Conservation (phyloP, 306 rosid species). For the Heteromeles arbutifolia region DNA sequence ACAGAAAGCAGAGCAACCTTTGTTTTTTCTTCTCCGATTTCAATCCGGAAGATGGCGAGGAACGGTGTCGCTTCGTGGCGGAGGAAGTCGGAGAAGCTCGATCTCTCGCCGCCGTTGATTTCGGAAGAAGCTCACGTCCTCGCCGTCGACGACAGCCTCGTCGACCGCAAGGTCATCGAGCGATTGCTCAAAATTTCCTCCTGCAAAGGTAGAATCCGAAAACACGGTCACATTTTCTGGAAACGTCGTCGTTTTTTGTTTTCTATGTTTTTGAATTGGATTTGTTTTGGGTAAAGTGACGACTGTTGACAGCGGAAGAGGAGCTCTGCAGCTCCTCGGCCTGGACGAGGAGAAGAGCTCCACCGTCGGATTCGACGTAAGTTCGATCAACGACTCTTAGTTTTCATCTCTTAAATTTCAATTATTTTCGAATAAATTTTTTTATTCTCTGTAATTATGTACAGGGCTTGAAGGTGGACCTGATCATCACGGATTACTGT, state of each 20-base stretch:
- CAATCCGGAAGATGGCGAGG: constrained; percentile 29
- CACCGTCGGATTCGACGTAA: constrained; percentile 57
- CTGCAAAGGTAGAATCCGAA: constrained; percentile 49
- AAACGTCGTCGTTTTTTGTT: background rate
- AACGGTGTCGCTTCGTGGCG: constrained; percentile 42
- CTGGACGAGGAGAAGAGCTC: constrained; percentile 55
- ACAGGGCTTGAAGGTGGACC: constrained; percentile 78
- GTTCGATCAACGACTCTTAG: background rate
- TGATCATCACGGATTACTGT: constrained; percentile 91
- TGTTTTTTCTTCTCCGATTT: background rate
- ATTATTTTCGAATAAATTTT: background rate
- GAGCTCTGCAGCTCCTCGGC: constrained; percentile 85
- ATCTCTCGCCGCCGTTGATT: constrained; percentile 2
- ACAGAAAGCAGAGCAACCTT: constrained; percentile 18
- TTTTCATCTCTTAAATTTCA: background rate
- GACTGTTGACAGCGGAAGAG: constrained; percentile 84
- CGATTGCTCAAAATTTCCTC: constrained; percentile 69
- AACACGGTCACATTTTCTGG: background rate
- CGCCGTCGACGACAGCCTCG: constrained; percentile 91
- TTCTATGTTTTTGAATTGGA: background rate
- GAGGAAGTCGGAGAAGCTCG: constrained; percentile 35
- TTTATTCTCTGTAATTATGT: background rate
- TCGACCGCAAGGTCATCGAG: constrained; percentile 87
- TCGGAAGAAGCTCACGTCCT: constrained; percentile 75
- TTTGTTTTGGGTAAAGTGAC: constrained; percentile 45